Evolutionary conservation across 2,329 filamentous ascomycete species (phyloP).

Genomic region (Fusarium begoniae): DNA sequence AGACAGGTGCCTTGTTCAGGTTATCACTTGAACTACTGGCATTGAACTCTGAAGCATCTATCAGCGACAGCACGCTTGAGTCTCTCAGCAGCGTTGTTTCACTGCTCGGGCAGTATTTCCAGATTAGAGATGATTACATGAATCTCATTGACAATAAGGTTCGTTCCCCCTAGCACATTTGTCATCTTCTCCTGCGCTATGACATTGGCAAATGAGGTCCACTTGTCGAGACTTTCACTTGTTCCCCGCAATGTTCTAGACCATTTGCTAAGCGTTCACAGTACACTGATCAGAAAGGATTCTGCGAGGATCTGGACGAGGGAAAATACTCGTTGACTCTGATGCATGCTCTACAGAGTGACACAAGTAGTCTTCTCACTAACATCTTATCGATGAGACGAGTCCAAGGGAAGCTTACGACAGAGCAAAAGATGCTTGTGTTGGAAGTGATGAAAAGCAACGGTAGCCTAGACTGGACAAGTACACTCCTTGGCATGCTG

Average conservation of each 20-base stretch:
- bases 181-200: background rate
- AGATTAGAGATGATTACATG: slow-evolving; percentile 6
- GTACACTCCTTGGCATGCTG: background rate
- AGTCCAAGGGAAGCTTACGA: background rate
- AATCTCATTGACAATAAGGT: background rate
- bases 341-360: background rate
- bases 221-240: background rate
- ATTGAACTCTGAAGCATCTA: background rate
- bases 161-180: fast-evolving
- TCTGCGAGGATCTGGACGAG: slow-evolving; percentile 5
- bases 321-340: background rate
- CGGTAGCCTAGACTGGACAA: background rate
- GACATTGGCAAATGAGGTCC: too few species aligned
- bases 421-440: background rate
- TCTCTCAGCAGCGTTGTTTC: background rate
- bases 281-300: slow-evolving; percentile 3
- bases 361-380: background rate
- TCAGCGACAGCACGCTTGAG: background rate
- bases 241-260: background rate
- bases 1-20: slow-evolving; percentile 2
- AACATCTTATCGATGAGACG: background rate
- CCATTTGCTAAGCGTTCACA: background rate
- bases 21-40: background rate
- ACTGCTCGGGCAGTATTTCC: background rate
- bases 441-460: background rate